Percentiles rank a stretch among this genome's conserved stretches.
Conservation (phyloP, 192 early-diverging fungal genomes). For the Rhizoclosmatium sp. region DNA sequence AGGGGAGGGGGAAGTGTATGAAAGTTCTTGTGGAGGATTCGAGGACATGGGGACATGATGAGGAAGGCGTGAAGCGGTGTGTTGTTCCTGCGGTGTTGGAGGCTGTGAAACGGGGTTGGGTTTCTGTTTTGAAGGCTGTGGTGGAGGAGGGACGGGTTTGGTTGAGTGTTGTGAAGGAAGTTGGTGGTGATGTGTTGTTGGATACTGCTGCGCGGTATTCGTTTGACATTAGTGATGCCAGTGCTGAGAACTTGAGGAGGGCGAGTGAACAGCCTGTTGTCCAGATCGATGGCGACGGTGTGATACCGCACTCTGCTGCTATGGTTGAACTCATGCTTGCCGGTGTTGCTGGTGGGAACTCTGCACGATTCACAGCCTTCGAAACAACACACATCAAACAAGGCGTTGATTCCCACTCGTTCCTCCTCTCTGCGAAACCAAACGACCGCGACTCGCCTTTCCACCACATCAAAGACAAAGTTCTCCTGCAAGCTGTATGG, state of each 20-base stretch:
- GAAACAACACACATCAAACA: conserved; percentile 28
- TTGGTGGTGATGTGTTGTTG: conserved; percentile 30
- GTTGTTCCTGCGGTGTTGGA: conserved; percentile 15
- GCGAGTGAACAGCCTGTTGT: background rate
- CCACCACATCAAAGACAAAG: conserved; percentile 38
- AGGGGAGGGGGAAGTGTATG: conserved; percentile 1
- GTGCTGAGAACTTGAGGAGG: background rate
- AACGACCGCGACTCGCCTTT: conserved; percentile 21
- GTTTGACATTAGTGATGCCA: background rate
- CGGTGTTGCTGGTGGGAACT: conserved; percentile 16
- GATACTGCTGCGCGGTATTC: conserved; percentile 6
- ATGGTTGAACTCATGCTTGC: conserved; percentile 40
- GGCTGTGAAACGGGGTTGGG: conserved; percentile 17
- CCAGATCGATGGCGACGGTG: conserved; percentile 14
- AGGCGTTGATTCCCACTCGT: conserved; percentile 29
- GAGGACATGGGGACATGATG: background rate
- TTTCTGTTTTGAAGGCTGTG: background rate
- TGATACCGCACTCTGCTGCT: conserved; percentile 13
- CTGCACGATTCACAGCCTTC: conserved; percentile 33
- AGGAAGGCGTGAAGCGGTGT: background rate
- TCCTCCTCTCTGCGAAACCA: conserved; percentile 10
- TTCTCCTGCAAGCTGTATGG: conserved; percentile 61
- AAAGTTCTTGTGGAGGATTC: background rate
- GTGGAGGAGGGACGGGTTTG: background rate
- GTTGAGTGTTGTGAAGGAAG: conserved; percentile 17